Base-by-base conservation (phyloP, 2,329 filamentous ascomycete genomes). In the Pseudophaeomoniella oleicola region DNA sequence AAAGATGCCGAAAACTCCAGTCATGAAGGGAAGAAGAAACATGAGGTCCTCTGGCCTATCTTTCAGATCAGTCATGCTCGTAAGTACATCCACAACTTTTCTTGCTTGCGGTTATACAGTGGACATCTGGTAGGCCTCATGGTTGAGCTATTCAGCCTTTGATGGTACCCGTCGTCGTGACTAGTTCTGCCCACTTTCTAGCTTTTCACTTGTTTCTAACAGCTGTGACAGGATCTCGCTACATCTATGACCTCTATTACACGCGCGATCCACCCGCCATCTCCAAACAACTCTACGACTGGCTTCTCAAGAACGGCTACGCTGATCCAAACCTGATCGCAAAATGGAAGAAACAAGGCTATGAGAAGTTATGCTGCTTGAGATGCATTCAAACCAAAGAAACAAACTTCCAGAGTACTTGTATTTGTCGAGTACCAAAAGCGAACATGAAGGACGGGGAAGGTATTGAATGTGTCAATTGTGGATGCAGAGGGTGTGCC, bases 331-430 rank as follows among this genome's bases (percentile, higher is more conserved):
- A 87, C 66, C 65, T 98, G 53, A 96, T 98, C 54, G 90, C 90
- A 11, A 98, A 98, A 65, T 98, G 90, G 90, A 98, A 98, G 75
- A 98, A 98, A 66, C 82, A 92, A 52, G 90, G 90, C 12, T 98
- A 98, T 53, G 90, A 98, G 61, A 94, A 96, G 82, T 64, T 98
- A 31, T 98, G 90, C 61, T 98, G 90, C 58, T 67, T 94, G 38
- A 76, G 87, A 43, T 98, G 90, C 59, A 88, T 98, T 39, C 90
- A 98, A 61, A 94, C 90, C n/a, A 96, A 96, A 60, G 90, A 98
- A 67, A 98, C 90, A 18, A 98, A 98, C 60, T 98, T 96, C 66
- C 90, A 88, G 59, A 82, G 84, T 45, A 98, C 88, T 1, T 98
- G 90, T 57, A 90, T 98, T 52, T 98, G 90, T 58, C 82, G 90